Base-by-base conservation (phyloP, 495 filamentous ascomycete genomes). In the Penicillium lividum region DNA sequence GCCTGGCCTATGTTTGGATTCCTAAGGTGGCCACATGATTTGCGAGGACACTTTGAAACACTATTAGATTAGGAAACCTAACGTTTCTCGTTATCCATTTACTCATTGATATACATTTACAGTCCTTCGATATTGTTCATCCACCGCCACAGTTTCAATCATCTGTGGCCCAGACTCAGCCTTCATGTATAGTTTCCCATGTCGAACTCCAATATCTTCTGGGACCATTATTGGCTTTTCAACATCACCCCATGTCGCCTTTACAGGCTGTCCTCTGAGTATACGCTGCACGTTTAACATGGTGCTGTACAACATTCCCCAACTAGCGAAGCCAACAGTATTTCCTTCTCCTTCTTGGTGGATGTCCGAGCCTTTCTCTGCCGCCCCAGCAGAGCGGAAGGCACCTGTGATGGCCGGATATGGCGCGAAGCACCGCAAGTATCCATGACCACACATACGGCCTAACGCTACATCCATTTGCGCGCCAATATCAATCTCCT, bases 301-400 rank as follows among this genome's bases (percentile, higher is more conserved):
- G 25, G 73, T 76, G 62, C 80, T 83, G 53, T 77, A 79, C 52
- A 78, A 61, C 10, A 84, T 25, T 51, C 69, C 58, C 29, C 42
- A 22, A 15, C 36, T 44, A 6, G 22, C 16, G 33, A 57, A 43
- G 0, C 45, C 47, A 25, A 30, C 46, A 4, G 16, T n/a, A 9
- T 49, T 7, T 0, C 29, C 47, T n/a, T 28, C 30, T n/a, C 13
- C 38, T n/a, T 45, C 36, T 15, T 51, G 22, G 10, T 58, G 53
- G 25, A 60, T 60, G 36, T 64, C 62, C 2, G 62, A 60, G 25
- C n/a, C 43, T 44, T 58, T 60, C 4, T n/a, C 42, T 11, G 25
- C 8, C 7, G 44, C 15, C 5, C 62, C 62, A 3, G 54, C 57
- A 16, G 49, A 27, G 3, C 34, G 43, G 25, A 46, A 64, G 13